These are phyloP conservation scores for Podila epigama DNA, from an alignment of 192 early-diverging fungal species.

Conservation along the genomic window DNA sequence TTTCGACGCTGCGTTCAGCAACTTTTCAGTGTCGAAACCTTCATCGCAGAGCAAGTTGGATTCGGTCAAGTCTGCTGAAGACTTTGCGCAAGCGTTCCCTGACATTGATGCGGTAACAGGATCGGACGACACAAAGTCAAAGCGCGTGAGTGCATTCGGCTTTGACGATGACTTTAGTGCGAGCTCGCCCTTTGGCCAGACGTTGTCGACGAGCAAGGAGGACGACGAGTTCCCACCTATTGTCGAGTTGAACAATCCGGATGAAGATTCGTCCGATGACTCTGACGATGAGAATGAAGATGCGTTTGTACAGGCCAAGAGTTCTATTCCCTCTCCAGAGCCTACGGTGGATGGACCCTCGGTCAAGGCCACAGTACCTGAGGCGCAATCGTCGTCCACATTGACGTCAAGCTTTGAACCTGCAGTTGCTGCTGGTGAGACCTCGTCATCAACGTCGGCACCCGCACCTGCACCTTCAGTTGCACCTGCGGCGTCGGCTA, in stretches of 20 bases:
- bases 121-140: conserved; percentile 13
- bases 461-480: conserved; percentile 1
- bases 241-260: conserved; percentile 23
- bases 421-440: not conserved
- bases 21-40: conserved; percentile 14
- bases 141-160: conserved; percentile 46
- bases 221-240: conserved; percentile 47
- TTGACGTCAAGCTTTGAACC: not conserved
- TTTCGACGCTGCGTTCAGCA: conserved; percentile 41
- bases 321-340: conserved; percentile 20
- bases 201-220: conserved; percentile 9
- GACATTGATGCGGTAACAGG: conserved; percentile 22
- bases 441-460: not conserved
- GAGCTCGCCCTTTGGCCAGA: conserved; percentile 5
- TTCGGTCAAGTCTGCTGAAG: conserved; percentile 20
- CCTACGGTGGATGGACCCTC: not conserved
- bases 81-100: conserved; percentile 38
- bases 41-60: conserved; percentile 5
- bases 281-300: conserved; percentile 33
- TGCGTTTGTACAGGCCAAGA: conserved; percentile 34
- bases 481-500: not conserved
- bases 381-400: not conserved
- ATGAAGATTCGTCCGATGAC: conserved; percentile 38
- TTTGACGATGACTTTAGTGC: conserved; percentile 44
- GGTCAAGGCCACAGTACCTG: not conserved